Percentiles rank a stretch among this genome's conserved stretches.
Conservation (phyloP, 768 basidiomycete species). For the Calvatia gigantea region DNA sequence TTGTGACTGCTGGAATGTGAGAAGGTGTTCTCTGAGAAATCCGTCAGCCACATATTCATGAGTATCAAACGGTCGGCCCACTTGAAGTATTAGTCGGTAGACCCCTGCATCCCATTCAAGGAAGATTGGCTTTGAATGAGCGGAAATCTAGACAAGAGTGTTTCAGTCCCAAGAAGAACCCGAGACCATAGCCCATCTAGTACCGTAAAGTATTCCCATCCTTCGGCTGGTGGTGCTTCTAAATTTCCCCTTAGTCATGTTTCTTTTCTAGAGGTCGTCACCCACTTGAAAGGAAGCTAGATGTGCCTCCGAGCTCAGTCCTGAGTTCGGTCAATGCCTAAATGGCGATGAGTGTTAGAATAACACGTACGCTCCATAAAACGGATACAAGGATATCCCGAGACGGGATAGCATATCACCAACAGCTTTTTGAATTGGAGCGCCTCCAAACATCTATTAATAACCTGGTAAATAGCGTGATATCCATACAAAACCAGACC, state of each 20-base stretch:
- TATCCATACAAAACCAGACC: not conserved
- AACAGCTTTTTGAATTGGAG: conserved; percentile 21
- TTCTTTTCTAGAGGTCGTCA: not conserved
- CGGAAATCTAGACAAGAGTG: not conserved
- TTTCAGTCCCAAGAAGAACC: not conserved
- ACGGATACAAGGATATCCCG: conserved; percentile 20
- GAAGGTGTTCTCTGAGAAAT: conserved; percentile 8
- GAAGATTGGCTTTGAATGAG: conserved; percentile 7
- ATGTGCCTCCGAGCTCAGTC: conserved; percentile 18
- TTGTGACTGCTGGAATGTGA: conserved; percentile 26
- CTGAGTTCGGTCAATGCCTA: conserved; percentile 8
- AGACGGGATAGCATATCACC: conserved; percentile 18
- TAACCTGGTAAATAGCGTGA: not conserved
- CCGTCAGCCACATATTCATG: not conserved
- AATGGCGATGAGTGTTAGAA: not conserved
- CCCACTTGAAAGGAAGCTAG: conserved; percentile 14
- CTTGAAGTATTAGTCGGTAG: conserved; percentile 9
- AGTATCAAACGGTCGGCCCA: not conserved
- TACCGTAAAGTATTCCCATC: conserved; percentile 17
- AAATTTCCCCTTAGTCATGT: not conserved
- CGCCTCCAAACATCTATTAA: conserved; percentile 22
- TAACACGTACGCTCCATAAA: conserved; percentile 35
- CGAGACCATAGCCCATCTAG: not conserved
- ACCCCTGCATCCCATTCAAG: conserved; percentile 4
- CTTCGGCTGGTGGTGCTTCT: conserved; percentile 12